A percentile compares a stretch with the other conserved stretches of the same genome.
Evolutionary conservation across 108 stramenopile species (phyloP).

Genomic region (Poteriospumella lacustris): DNA sequence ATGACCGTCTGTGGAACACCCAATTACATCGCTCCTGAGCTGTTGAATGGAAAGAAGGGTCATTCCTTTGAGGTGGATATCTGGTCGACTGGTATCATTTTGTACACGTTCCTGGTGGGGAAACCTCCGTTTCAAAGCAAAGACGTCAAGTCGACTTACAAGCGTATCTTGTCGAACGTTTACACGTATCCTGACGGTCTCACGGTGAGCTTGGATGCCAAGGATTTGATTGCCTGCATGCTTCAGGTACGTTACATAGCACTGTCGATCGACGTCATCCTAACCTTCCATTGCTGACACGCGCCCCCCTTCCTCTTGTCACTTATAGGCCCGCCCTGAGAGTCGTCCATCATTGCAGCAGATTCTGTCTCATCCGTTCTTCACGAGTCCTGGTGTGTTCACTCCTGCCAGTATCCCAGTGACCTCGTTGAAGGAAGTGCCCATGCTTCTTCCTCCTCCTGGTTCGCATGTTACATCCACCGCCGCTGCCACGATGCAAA

Average conservation of each 20-base stretch:
- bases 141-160: slow-evolving; percentile 96
- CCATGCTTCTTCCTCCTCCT: not conserved
- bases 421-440: slow-evolving; percentile 57
- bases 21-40: slow-evolving; percentile 99
- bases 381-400: not conserved
- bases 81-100: slow-evolving; percentile 94
- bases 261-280: slow-evolving; percentile 33
- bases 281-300: slow-evolving; percentile 62
- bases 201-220: slow-evolving; percentile 68
- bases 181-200: slow-evolving; percentile 78
- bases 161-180: slow-evolving; percentile 82
- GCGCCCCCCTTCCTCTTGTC: slow-evolving; percentile 72
- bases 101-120: slow-evolving; percentile 90
- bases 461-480: not conserved
- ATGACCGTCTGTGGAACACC: slow-evolving; percentile 98
- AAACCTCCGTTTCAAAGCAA: slow-evolving; percentile 94
- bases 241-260: slow-evolving; percentile 79
- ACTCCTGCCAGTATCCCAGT: slow-evolving; percentile 50
- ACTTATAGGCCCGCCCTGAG: not conserved
- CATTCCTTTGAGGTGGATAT: slow-evolving; percentile 80
- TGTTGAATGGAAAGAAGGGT: slow-evolving; percentile 83
- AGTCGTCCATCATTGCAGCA: not conserved
- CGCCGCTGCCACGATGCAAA: too few species aligned
- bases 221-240: slow-evolving; percentile 74
- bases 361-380: not conserved